phyloP scores from a whole-genome alignment of 2,329 filamentous ascomycete genomes.

The Aspergillus ruber region DNA sequence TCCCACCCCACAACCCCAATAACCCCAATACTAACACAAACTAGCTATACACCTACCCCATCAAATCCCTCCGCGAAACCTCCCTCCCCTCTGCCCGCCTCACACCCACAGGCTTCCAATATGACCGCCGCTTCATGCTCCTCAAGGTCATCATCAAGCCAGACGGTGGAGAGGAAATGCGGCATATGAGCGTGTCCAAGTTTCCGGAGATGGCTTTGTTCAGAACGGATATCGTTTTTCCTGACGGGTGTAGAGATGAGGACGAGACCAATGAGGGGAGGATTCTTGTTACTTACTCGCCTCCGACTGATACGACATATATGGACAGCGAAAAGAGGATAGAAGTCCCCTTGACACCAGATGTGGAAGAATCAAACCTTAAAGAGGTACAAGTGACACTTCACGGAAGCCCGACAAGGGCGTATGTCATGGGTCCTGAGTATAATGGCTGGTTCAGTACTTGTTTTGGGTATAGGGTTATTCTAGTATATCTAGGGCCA shows the following conservation, averaged over 20 bases:
- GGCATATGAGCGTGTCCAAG: slow-evolving; percentile 55
- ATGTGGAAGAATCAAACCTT: slow-evolving; percentile 36
- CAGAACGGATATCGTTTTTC: slow-evolving; percentile 47
- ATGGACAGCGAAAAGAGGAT: slow-evolving; percentile 26
- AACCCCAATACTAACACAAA: neutral
- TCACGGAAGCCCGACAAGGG: slow-evolving; percentile 52
- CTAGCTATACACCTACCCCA: slow-evolving; percentile 66
- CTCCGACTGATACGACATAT: slow-evolving; percentile 13
- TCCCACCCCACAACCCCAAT: neutral
- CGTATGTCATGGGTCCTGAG: slow-evolving; percentile 56
- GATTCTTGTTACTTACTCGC: slow-evolving; percentile 36
- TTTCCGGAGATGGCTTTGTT: slow-evolving; percentile 61
- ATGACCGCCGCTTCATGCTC: slow-evolving; percentile 68
- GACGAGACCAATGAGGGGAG: slow-evolving; percentile 27
- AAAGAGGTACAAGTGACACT: slow-evolving; percentile 50
- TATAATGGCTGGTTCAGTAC: slow-evolving; percentile 63
- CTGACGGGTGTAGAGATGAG: slow-evolving; percentile 16
- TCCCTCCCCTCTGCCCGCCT: slow-evolving; percentile 49
- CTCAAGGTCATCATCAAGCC: slow-evolving; percentile 42
- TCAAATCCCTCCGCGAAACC: slow-evolving; percentile 64
- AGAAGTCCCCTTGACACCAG: slow-evolving; percentile 53
- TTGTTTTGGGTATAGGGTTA: slow-evolving; percentile 56
- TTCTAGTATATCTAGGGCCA: slow-evolving; percentile 60
- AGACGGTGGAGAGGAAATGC: slow-evolving; percentile 22
- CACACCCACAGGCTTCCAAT: slow-evolving; percentile 54